phyloP scores from a whole-genome alignment of 352 stramenopile species.

The Sclerospora graminicola region DNA sequence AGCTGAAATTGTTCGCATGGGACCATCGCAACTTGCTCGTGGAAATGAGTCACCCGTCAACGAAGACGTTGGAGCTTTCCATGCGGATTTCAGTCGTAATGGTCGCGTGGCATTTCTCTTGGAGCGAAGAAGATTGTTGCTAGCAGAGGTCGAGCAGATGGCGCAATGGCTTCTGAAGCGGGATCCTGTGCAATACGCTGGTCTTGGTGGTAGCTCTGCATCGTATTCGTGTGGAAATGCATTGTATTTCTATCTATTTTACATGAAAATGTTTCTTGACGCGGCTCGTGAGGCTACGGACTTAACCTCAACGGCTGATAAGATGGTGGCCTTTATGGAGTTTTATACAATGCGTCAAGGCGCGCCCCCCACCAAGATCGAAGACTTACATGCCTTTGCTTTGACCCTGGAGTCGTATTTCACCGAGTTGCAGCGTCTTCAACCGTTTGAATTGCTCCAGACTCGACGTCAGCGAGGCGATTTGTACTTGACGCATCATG shows the following conservation, averaged over 20 bases:
- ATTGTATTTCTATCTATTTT: slow-evolving; percentile 89
- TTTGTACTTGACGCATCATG: slow-evolving; percentile 94
- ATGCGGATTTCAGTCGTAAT: slow-evolving; percentile 87
- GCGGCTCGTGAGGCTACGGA: slow-evolving; percentile 6
- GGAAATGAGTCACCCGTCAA: slow-evolving; percentile 1
- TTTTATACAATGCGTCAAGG: slow-evolving; percentile 35
- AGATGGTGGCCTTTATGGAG: slow-evolving; percentile 12
- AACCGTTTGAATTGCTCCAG: slow-evolving; percentile 93
- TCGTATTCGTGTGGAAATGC: slow-evolving; percentile 96
- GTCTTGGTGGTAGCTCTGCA: slow-evolving; percentile 45
- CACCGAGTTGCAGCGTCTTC: slow-evolving; percentile 85
- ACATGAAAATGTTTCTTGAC: slow-evolving; percentile 81
- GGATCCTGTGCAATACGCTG: slow-evolving; percentile 24
- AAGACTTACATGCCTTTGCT: slow-evolving; percentile 39
- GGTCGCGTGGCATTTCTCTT: slow-evolving; percentile 87
- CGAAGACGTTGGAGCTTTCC: slow-evolving; percentile 78
- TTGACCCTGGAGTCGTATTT: slow-evolving; percentile 85
- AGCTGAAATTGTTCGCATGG: slow-evolving; percentile 88
- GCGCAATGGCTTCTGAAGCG: slow-evolving; percentile 78
- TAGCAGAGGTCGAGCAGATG: slow-evolving; percentile 90
- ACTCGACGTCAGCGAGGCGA: slow-evolving; percentile 86
- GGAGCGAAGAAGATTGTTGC: slow-evolving; percentile 57
- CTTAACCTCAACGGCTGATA: slow-evolving; percentile 13
- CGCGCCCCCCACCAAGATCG: slow-evolving; percentile 8
- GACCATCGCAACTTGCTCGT: slow-evolving; percentile 16